These are phyloP conservation scores for Calonectria hongkongensis DNA, from an alignment of 2,329 filamentous ascomycete genomes.

Conservation along the genomic window DNA sequence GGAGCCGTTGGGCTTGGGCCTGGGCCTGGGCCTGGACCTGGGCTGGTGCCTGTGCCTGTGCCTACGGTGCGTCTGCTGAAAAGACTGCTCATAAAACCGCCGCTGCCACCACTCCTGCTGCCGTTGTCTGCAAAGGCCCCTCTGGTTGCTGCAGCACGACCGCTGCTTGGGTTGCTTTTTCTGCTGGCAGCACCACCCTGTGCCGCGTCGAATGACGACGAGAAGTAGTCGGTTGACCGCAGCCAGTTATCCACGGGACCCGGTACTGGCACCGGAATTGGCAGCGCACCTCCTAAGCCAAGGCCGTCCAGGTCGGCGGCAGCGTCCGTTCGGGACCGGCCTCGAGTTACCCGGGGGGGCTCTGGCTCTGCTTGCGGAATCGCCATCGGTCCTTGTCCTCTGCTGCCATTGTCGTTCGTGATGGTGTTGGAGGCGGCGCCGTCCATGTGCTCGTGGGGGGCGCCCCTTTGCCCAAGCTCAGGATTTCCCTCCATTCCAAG, in stretches of 20 bases:
- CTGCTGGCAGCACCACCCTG: conserved; percentile 10
- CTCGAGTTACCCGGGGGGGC: conserved; percentile 27
- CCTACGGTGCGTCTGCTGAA: conserved; percentile 4
- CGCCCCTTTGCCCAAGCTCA: conserved; percentile 43
- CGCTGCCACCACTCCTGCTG: not conserved
- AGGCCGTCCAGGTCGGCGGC: conserved; percentile 11
- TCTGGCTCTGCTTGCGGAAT: conserved; percentile 17
- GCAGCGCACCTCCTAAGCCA: conserved; percentile 28
- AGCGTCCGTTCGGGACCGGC: conserved; percentile 38
- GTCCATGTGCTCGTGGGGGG: conserved; percentile 24
- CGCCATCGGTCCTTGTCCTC: not conserved
- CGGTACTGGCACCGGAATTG: conserved; percentile 36
- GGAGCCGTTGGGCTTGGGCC: not conserved
- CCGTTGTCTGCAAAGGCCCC: not conserved
- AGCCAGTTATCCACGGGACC: conserved; percentile 36
- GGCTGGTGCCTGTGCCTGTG: not conserved
- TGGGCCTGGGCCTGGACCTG: not conserved
- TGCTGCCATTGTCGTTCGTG: conserved; percentile 4
- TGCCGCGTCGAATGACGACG: conserved; percentile 28
- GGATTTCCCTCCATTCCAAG: conserved; percentile 55
- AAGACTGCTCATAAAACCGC: conserved; percentile 17
- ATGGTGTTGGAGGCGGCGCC: conserved; percentile 21
- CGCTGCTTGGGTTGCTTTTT: conserved; percentile 1
- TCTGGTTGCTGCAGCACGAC: conserved; percentile 4
- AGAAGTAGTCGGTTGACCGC: conserved; percentile 35